Evolutionary conservation across 352 stramenopile species (phyloP).

Genomic region (Thalassiosira sp.): DNA sequence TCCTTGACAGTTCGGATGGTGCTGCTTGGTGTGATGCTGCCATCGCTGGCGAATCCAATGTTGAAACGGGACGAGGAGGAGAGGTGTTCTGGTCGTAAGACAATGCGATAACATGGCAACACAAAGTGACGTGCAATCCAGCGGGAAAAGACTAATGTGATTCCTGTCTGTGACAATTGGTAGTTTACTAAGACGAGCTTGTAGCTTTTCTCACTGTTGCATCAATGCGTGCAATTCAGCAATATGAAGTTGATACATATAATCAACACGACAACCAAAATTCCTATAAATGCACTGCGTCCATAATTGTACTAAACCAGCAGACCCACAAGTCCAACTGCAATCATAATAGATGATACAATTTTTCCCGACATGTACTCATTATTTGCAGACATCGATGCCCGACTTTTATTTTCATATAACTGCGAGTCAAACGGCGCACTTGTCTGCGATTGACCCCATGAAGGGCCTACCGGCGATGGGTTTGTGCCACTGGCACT

Average conservation of each 20-base stretch:
- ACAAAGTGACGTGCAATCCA: no score
- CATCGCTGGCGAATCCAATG: constrained; percentile 14
- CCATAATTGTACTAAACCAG: not conserved
- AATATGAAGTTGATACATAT: no score
- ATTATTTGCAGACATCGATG: not conserved
- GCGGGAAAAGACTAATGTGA: no score
- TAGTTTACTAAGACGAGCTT: no score
- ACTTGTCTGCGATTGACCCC: not conserved
- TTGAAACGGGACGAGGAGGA: constrained; percentile 51
- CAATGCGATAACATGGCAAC: no score
- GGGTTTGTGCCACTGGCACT: no score
- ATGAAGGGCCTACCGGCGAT: not conserved
- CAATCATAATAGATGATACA: not conserved
- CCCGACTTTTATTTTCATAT: not conserved
- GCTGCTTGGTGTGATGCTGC: constrained; percentile 40
- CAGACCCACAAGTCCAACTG: not conserved
- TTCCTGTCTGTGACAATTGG: no score
- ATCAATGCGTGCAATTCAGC: no score
- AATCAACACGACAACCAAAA: no score
- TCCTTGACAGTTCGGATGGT: constrained; percentile 57
- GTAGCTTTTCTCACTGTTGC: no score
- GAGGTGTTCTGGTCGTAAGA: no score
- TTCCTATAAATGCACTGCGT: no score
- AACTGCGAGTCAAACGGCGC: not conserved
- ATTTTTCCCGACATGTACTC: not conserved